phyloP scores from a whole-genome alignment of 441 rosid species.

The Erodium texanum region DNA sequence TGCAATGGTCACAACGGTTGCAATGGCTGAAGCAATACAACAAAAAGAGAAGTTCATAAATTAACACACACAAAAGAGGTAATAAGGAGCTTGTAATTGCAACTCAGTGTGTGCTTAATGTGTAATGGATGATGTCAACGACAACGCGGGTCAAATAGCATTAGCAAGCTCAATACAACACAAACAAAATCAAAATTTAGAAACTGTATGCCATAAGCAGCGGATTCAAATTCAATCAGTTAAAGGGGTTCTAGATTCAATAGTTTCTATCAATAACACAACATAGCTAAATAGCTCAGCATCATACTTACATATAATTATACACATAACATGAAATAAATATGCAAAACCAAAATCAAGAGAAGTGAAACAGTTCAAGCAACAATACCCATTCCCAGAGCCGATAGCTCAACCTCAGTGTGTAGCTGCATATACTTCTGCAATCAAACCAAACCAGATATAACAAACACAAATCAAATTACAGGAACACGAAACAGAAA shows the following conservation, averaged over 20 bases:
- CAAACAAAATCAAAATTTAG: background rate
- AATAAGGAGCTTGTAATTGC: background rate
- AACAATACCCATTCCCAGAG: constrained; percentile 26
- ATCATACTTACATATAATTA: background rate
- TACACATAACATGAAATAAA: background rate
- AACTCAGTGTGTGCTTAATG: background rate
- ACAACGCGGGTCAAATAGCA: background rate
- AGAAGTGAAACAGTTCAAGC: background rate
- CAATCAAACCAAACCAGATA: background rate
- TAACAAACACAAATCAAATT: background rate
- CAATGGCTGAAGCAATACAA: constrained; percentile 37
- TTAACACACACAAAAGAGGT: background rate
- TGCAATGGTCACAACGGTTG: constrained; percentile 71
- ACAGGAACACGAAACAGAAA: background rate
- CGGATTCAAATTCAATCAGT: background rate
- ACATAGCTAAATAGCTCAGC: background rate
- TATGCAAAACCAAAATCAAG: background rate
- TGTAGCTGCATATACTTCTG: constrained; percentile 31
- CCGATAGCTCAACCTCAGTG: constrained; percentile 26
- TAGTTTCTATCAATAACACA: background rate
- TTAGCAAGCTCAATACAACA: background rate
- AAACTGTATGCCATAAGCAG: background rate
- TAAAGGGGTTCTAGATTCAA: background rate
- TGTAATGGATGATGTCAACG: background rate
- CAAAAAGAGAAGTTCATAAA: no score